These are phyloP conservation scores for Candida loeiensis DNA, from an alignment of 805 yeast genomes.

Conservation along the genomic window DNA sequence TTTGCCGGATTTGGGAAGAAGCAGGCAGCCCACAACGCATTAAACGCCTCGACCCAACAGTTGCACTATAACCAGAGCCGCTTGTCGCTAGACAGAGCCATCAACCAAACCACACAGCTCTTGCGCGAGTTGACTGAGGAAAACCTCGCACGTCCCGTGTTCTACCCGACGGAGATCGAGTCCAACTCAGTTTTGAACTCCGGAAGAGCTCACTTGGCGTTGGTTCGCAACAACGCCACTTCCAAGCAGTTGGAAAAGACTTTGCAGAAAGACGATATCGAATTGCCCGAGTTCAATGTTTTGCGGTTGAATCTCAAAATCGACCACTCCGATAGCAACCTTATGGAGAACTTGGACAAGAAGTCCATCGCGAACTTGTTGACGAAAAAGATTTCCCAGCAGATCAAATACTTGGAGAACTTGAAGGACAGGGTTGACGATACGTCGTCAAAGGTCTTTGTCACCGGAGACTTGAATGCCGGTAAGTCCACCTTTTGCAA, in stretches of 20 bases:
- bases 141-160: slow-evolving; percentile 58
- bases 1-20: slow-evolving; percentile 1
- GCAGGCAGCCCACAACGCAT: slow-evolving; percentile 9
- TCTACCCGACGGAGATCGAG: slow-evolving; percentile 50
- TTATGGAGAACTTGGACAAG: slow-evolving; percentile 60
- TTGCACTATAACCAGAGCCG: slow-evolving; percentile 73
- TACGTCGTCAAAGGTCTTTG: slow-evolving; percentile 87
- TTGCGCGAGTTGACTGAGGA: slow-evolving; percentile 51
- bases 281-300: slow-evolving; percentile 49
- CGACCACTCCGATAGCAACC: slow-evolving; percentile 30
- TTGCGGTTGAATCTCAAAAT: slow-evolving; percentile 61
- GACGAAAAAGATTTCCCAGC: slow-evolving; percentile 62
- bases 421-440: slow-evolving; percentile 84
- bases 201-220: slow-evolving; percentile 49
- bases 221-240: slow-evolving; percentile 38
- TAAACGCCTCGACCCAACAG: slow-evolving; percentile 63
- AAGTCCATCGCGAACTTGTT: slow-evolving; percentile 65
- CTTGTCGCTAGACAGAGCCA: slow-evolving; percentile 58
- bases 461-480: slow-evolving; percentile 95
- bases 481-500: slow-evolving; percentile 97
- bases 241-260: slow-evolving; percentile 18
- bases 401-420: slow-evolving; percentile 63
- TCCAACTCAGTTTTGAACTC: slow-evolving; percentile 42
- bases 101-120: slow-evolving; percentile 49
- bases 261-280: slow-evolving; percentile 13